These are phyloP conservation scores for Neocallimastix lanati DNA, from an alignment of 192 early-diverging fungal genomes.

Conservation along the genomic window DNA sequence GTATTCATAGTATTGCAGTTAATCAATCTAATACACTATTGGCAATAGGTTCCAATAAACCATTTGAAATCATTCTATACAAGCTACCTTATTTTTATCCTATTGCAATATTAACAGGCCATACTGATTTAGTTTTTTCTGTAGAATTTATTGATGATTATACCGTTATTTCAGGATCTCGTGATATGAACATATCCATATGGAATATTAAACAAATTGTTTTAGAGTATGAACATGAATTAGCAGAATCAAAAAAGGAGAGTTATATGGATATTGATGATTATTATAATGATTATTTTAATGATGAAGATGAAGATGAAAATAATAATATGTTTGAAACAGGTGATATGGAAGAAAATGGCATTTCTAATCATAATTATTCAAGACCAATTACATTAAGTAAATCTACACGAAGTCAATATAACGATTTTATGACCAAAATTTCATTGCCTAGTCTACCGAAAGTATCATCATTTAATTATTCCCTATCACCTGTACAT, in stretches of 20 bases:
- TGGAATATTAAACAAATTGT: conserved; percentile 21
- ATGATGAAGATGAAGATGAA: not conserved
- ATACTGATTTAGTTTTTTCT: conserved; percentile 46
- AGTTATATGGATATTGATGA: not conserved
- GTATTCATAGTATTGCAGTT: conserved; percentile 39
- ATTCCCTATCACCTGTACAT: not conserved
- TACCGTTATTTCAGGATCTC: conserved; percentile 34
- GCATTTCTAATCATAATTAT: too few species aligned
- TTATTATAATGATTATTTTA: not conserved
- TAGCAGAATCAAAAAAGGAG: not conserved
- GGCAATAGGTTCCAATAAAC: conserved; percentile 38
- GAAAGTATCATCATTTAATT: not conserved
- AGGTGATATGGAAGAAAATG: not conserved
- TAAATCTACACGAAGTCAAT: not conserved
- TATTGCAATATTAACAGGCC: conserved; percentile 33
- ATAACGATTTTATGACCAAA: not conserved
- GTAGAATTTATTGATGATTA: conserved; percentile 36
- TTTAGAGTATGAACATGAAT: not conserved
- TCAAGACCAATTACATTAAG: not conserved
- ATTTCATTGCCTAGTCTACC: not conserved
- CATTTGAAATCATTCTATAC: conserved; percentile 39
- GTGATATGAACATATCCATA: conserved; percentile 30
- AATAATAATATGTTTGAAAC: not conserved
- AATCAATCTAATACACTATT: conserved; percentile 42
- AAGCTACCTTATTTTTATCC: conserved; percentile 34